These are phyloP conservation scores for Kodamaea anthophila DNA, from an alignment of 1,139 yeast genomes.

Conservation along the genomic window DNA sequence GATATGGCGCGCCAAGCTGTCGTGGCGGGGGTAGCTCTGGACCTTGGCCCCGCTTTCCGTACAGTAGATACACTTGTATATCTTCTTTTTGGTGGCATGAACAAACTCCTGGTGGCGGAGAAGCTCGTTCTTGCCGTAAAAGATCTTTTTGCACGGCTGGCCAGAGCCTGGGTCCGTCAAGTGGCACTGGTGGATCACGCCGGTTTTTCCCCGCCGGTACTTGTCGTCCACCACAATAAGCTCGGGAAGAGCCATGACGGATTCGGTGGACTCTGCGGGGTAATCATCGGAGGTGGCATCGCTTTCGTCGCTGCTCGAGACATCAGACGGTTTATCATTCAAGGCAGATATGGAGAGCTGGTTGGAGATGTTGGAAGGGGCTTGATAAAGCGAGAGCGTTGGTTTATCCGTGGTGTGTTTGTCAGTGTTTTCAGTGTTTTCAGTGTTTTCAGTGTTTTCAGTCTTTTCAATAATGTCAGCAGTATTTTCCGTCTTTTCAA, in stretches of 20 bases:
- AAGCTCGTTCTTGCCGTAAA: conserved; percentile 42
- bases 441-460: too few species aligned
- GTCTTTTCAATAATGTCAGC: too few species aligned
- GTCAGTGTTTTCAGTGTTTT: too few species aligned
- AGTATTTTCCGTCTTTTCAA: too few species aligned
- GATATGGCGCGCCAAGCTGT: conserved; percentile 42
- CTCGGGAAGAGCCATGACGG: conserved; percentile 6
- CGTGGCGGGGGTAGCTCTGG: conserved; percentile 43
- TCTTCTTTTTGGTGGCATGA: conserved; percentile 41
- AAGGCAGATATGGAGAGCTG: conserved; percentile 1
- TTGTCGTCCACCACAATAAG: conserved; percentile 11
- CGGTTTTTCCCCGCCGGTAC: conserved; percentile 20
- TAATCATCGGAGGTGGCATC: conserved; percentile 4
- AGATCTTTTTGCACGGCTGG: conserved; percentile 34
- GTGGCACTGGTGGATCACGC: conserved; percentile 39
- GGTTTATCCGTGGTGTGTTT: too few species aligned
- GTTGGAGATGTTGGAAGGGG: too few species aligned
- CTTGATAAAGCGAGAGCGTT: too few species aligned
- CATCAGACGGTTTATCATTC: conserved; percentile 14
- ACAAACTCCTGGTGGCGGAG: conserved; percentile 44
- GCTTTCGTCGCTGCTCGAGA: conserved; percentile 13
- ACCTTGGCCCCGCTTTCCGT: conserved; percentile 31
- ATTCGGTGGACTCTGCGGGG: conserved; percentile 1
- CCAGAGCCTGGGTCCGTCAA: conserved; percentile 29
- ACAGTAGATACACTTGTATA: conserved; percentile 41